A percentile compares a stretch with the other conserved stretches of the same genome.
These are phyloP conservation scores for Chenopodium berlandieri DNA, from an alignment of 148 eudicot species.

Conservation along the genomic window DNA sequence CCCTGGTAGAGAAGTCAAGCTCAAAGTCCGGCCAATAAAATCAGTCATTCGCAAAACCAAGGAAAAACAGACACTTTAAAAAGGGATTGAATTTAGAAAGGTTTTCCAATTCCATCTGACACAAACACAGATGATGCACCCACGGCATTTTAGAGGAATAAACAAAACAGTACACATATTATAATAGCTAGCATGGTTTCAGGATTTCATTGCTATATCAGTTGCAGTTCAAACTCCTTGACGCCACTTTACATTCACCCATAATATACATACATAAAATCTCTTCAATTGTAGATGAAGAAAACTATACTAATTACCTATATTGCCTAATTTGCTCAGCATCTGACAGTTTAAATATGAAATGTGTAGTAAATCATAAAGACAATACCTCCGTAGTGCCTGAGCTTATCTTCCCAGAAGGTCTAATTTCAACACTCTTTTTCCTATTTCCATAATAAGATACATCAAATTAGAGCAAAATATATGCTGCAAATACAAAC, in stretches of 20 bases:
- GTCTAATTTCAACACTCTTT: conserved; percentile 45
- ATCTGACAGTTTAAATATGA: not conserved
- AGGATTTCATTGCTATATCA: not conserved
- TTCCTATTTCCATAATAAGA: conserved; percentile 42
- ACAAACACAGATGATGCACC: not conserved
- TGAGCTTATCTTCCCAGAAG: conserved; percentile 63
- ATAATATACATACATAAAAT: not conserved
- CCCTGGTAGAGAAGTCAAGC: not conserved
- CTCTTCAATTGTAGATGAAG: not conserved
- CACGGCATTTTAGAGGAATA: not conserved
- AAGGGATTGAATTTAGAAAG: no score
- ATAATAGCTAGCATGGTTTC: not conserved
- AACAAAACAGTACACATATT: not conserved
- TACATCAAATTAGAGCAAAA: not conserved
- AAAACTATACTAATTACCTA: not conserved
- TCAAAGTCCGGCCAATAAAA: not conserved
- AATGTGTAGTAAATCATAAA: not conserved
- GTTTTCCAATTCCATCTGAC: not conserved
- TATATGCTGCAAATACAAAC: not conserved
- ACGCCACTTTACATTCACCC: not conserved
- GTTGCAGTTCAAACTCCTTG: not conserved
- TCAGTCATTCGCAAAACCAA: not conserved
- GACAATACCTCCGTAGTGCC: conserved; percentile 62
- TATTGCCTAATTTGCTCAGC: not conserved
- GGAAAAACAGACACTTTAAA: no score